A percentile compares a stretch with the other conserved stretches of the same genome.
Conservation (phyloP, 495 filamentous ascomycete species). For the Copromyces sp. region DNA sequence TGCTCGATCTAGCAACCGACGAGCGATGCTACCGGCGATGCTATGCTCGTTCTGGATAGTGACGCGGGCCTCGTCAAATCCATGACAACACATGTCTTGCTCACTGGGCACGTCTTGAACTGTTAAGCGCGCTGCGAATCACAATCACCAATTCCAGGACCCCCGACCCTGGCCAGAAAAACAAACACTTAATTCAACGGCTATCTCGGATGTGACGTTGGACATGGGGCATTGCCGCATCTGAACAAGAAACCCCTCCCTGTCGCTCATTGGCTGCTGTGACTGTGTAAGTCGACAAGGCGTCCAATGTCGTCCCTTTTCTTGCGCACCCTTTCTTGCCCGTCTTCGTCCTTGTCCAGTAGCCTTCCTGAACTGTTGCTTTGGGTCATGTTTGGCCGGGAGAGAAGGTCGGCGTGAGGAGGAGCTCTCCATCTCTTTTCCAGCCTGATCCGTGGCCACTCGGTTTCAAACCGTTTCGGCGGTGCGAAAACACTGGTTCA, state of each 20-base stretch:
- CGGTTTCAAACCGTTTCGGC: not conserved
- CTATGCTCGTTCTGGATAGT: not conserved
- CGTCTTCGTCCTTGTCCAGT: not conserved
- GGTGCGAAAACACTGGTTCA: not conserved
- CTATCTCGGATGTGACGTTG: constrained; percentile 1
- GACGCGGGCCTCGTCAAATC: not conserved
- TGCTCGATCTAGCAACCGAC: not conserved
- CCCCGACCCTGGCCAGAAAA: not conserved
- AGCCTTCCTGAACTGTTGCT: not conserved
- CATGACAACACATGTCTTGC: not conserved
- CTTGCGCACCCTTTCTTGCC: not conserved
- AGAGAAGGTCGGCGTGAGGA: not conserved
- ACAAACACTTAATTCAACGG: not conserved
- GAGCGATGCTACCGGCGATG: not conserved
- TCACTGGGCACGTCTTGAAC: not conserved
- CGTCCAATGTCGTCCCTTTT: not conserved
- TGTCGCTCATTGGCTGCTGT: not conserved
- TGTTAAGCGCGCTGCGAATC: not conserved
- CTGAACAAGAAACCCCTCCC: not conserved
- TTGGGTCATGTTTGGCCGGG: not conserved
- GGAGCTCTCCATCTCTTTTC: not conserved
- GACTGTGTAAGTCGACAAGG: not conserved
- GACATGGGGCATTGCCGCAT: constrained; percentile 2
- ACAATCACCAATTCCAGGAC: not conserved
- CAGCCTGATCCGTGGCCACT: not conserved